Conservation (phyloP, 2,329 filamentous ascomycete genomes). For the Oidium heveae region DNA sequence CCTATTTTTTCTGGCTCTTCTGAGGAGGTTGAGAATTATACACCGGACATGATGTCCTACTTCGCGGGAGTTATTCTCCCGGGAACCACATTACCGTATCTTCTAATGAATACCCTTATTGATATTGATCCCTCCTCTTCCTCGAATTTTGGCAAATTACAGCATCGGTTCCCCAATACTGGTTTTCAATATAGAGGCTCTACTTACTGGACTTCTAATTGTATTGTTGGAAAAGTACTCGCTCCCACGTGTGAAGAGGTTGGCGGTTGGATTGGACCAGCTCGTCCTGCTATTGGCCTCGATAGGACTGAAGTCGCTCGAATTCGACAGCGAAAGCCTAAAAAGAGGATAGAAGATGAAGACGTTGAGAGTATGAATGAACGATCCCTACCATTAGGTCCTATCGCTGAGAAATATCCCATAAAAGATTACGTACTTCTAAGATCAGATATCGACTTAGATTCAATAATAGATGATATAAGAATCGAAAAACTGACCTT, state of each 20-base stretch:
- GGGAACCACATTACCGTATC: conserved; percentile 43
- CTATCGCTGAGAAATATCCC: conserved; percentile 33
- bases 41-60: conserved; percentile 52
- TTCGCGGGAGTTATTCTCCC: conserved; percentile 51
- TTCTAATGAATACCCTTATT: conserved; percentile 55
- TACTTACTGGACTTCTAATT: conserved; percentile 51
- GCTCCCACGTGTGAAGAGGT: conserved; percentile 45
- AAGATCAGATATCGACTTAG: conserved; percentile 22
- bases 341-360: conserved; percentile 27
- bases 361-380: conserved; percentile 41
- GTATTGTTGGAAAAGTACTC: conserved; percentile 51
- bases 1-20: conserved; percentile 29
- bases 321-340: conserved; percentile 33
- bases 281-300: conserved; percentile 40
- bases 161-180: conserved; percentile 39
- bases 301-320: conserved; percentile 43
- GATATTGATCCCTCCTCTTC: conserved; percentile 40
- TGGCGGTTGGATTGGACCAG: conserved; percentile 52
- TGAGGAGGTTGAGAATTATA: conserved; percentile 29
- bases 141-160: conserved; percentile 38
- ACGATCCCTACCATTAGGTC: conserved; percentile 43
- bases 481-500: conserved; percentile 44
- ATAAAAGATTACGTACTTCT: conserved; percentile 42
- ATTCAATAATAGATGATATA: conserved; percentile 36
- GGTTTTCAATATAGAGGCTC: conserved; percentile 57